Conservation (phyloP, 2,329 filamentous ascomycete genomes). For the Aspergillus proliferans region DNA sequence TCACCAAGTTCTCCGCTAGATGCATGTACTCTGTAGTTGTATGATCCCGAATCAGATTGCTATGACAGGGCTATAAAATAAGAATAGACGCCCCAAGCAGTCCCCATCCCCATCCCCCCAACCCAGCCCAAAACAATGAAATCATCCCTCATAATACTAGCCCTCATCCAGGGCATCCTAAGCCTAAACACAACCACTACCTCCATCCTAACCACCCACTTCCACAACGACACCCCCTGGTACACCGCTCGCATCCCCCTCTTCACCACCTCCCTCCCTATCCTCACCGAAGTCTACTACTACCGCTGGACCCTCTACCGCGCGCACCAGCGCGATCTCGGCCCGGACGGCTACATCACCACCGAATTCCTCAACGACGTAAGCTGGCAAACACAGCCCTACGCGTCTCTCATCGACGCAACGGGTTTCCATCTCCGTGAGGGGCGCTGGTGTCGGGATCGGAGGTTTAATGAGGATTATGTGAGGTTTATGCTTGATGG, state of each 20-base stretch:
- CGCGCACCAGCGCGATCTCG: constrained; percentile 40
- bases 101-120: no score
- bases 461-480: constrained; percentile 41
- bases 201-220: constrained; percentile 1
- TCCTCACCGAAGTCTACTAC: constrained; percentile 38
- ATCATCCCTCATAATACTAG: no score
- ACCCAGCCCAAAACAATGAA: no score
- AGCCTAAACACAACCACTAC: no score
- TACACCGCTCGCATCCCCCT: constrained; percentile 13
- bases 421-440: constrained; percentile 41
- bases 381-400: constrained; percentile 35
- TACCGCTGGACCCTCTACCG: constrained; percentile 43
- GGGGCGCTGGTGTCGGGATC: constrained; percentile 41
- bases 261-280: constrained; percentile 9
- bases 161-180: no score
- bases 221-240: constrained; percentile 14
- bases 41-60: no score
- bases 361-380: constrained; percentile 43
- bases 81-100: no score
- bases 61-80: no score
- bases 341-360: constrained; percentile 38
- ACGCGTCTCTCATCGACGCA: constrained; percentile 40
- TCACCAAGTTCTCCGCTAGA: no score
- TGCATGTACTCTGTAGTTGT: no score
- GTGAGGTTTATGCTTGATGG: constrained; percentile 36